Base-by-base conservation (phyloP, 192 early-diverging fungal genomes). In the Podila epicladia region DNA sequence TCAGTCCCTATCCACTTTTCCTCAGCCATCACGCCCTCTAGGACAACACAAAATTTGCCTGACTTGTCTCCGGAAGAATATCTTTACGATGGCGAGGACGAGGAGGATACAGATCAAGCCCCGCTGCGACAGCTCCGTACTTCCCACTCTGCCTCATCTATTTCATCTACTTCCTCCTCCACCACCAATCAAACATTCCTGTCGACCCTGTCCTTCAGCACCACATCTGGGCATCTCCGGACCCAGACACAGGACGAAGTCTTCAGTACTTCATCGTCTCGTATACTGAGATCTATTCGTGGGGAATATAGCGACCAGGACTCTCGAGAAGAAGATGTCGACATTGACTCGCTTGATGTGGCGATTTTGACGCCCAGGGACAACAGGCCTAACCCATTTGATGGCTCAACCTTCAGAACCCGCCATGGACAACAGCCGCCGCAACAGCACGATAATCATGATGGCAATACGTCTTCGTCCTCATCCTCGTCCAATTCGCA, bases 151-250 rank as follows among this genome's bases (percentile, higher is more conserved):
- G 19, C 55, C 1, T 58, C 67, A 9, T 80, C 77, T 33, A 73
- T 80, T 15, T 50, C 61, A 6, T 73, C 77, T 6, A 51, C 24
- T 12, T 48, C 45, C 4, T 80, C 77, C 9, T 41, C 60, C 8
- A 61, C 62, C 61, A 73, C 77, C 9, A 73, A 64, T 45, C 67
- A 65, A 15, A 69, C 77, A 22, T 80, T 80, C 58, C 58, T 73
- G 60, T 69, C 77, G 22, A 73, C 71, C 3, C 45, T 65, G 1
- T 80, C 77, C 22, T 80, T 80, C 28, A 64, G 41, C 17, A 80
- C 77, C 22, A 48, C 58, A 2, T 69, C 77, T 1, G 77, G 71
- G 19, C 71, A 69, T 45, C 33, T 45, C 19, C 26, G 73, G 29
- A 33, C 24, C 24, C 38, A 41, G 58, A 57, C 64, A 4, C 59